Evolutionary conservation across 305 asterid genomes (phyloP).

Genomic region (Rubia peregrina): DNA sequence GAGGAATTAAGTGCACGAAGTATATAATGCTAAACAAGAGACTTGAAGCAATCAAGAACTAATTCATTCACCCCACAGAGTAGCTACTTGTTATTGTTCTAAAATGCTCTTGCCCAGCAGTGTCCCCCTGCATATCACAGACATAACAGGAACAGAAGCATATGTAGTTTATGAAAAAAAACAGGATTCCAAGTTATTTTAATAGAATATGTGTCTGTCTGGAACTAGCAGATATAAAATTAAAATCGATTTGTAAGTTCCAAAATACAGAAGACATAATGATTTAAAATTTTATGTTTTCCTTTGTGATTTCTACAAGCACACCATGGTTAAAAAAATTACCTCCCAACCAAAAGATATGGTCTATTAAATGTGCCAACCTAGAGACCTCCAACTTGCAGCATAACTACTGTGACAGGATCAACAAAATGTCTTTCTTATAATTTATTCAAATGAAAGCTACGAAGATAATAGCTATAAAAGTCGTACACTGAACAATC

Average conservation of each 20-base stretch:
- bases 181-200: slow-evolving; percentile 2
- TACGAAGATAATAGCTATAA: background rate
- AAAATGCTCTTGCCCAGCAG: slow-evolving; percentile 89
- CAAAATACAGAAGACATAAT: background rate
- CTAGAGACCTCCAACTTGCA: slow-evolving; percentile 4
- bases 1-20: background rate
- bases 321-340: background rate
- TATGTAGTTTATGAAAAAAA: background rate
- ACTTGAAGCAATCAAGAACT: slow-evolving; percentile 2
- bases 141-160: background rate
- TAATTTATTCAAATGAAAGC: background rate
- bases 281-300: background rate
- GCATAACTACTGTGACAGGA: background rate
- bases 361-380: background rate
- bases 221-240: background rate
- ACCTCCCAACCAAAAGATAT: background rate
- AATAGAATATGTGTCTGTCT: background rate
- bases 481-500: background rate
- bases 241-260: background rate
- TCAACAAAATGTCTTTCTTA: background rate
- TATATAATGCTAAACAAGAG: background rate
- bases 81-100: slow-evolving; percentile 81
- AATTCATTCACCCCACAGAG: slow-evolving; percentile 85
- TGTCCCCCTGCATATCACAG: slow-evolving; percentile 54
- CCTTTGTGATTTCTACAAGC: background rate